Conservation (phyloP, 192 early-diverging fungal genomes). For the Podila horticola region DNA sequence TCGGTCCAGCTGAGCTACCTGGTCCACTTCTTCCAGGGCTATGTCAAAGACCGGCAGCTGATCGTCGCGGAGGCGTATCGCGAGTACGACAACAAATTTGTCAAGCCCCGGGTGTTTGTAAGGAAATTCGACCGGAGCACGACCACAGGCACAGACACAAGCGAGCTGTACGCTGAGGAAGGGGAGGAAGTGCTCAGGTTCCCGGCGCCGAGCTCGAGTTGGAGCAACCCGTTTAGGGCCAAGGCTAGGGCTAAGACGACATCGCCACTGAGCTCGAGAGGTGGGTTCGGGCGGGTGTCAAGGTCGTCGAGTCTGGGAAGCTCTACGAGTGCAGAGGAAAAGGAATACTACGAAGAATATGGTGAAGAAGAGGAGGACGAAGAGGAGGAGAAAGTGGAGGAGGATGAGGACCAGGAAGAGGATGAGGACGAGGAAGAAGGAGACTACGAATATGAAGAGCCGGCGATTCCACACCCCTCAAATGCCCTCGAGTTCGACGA, state of each 20-base stretch:
- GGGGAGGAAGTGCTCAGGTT: not conserved
- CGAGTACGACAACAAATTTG: conserved; percentile 73
- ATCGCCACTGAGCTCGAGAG: not conserved
- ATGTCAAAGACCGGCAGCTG: conserved; percentile 66
- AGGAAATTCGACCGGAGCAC: conserved; percentile 59
- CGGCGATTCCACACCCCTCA: conserved; percentile 22
- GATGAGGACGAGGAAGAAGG: conserved; percentile 17
- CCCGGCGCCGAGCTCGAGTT: no score
- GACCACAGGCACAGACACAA: conserved; percentile 32
- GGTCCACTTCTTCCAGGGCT: conserved; percentile 30
- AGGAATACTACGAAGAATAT: conserved; percentile 4
- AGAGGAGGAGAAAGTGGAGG: conserved; percentile 5
- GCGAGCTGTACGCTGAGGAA: not conserved
- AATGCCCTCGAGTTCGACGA: conserved; percentile 16
- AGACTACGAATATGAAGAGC: conserved; percentile 28
- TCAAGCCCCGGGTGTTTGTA: conserved; percentile 69
- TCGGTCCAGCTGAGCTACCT: conserved; percentile 60
- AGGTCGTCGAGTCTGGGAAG: not conserved
- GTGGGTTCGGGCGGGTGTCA: not conserved
- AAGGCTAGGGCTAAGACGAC: not conserved
- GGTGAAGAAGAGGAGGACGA: conserved; percentile 7
- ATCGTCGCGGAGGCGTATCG: conserved; percentile 64
- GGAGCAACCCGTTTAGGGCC: not conserved
- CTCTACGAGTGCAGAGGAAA: conserved; percentile 3
- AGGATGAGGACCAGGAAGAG: conserved; percentile 7